Evolutionary conservation across 768 basidiomycete genomes (phyloP).

Genomic region (Gloeostereum incarnatum): DNA sequence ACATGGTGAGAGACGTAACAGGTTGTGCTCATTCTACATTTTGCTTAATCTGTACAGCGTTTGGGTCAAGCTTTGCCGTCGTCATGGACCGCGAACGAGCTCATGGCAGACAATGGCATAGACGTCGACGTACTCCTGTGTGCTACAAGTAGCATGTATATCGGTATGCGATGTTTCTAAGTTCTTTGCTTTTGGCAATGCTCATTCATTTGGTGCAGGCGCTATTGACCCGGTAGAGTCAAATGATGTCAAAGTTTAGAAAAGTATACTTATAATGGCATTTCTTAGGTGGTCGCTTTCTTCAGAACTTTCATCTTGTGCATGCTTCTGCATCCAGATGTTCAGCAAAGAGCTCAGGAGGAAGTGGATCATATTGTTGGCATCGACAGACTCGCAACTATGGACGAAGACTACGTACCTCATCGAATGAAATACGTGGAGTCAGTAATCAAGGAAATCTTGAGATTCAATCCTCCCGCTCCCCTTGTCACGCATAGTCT

Average conservation of each 20-base stretch:
- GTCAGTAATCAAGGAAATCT: slow-evolving; percentile 13
- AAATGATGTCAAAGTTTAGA: too few species aligned
- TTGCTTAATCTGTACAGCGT: too few species aligned
- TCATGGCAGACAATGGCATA: too few species aligned
- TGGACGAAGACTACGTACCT: slow-evolving; percentile 4
- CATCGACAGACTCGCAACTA: not conserved
- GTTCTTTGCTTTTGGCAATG: not conserved
- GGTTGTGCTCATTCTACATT: not conserved
- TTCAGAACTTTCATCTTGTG: slow-evolving; percentile 14
- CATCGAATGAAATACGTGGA: slow-evolving; percentile 15
- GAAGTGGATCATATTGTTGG: not conserved
- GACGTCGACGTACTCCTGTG: slow-evolving; percentile 17
- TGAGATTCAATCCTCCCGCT: not conserved
- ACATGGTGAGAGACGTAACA: not conserved
- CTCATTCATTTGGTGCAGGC: not conserved
- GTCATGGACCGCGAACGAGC: too few species aligned
- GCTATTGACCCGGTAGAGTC: slow-evolving; percentile 2
- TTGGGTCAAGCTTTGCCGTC: too few species aligned
- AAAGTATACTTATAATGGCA: too few species aligned
- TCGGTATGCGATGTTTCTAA: slow-evolving; percentile 8
- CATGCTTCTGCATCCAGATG: slow-evolving; percentile 14
- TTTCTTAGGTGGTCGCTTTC: slow-evolving; percentile 4
- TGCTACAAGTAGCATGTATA: slow-evolving; percentile 16
- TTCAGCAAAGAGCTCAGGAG: not conserved
- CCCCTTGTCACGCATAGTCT: slow-evolving; percentile 2